Percentiles rank a stretch among this genome's conserved stretches.
Evolutionary conservation across 73 alveolate genomes (phyloP).

Genomic region (Paramecium tetraurelia): DNA sequence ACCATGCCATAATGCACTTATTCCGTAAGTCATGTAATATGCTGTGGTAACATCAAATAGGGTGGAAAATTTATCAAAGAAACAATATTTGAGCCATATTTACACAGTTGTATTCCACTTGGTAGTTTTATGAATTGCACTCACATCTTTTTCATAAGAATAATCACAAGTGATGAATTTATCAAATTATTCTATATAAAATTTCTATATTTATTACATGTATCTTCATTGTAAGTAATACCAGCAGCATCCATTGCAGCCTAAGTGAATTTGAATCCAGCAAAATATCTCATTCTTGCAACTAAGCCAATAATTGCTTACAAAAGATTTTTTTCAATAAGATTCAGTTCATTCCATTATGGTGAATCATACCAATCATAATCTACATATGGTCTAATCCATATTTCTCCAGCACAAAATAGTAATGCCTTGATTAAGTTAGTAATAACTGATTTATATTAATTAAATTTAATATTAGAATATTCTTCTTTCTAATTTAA

Average conservation of each 20-base stretch:
- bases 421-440: background rate
- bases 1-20: constrained; percentile 66
- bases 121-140: constrained; percentile 44
- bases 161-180: constrained; percentile 25
- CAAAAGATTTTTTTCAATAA: background rate
- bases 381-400: constrained; percentile 30
- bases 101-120: constrained; percentile 56
- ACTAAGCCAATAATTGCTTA: background rate
- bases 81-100: constrained; percentile 59
- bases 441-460: background rate
- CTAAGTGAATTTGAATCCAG: constrained; percentile 49
- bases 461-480: background rate
- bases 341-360: background rate
- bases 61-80: constrained; percentile 24
- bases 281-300: constrained; percentile 48
- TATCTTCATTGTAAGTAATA: constrained; percentile 42
- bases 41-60: background rate
- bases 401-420: constrained; percentile 29
- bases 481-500: background rate
- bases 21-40: constrained; percentile 13
- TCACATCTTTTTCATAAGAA: constrained; percentile 39
- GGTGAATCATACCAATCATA: constrained; percentile 28
- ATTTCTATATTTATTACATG: background rate
- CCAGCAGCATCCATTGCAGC: constrained; percentile 63
- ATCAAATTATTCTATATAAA: background rate